Conservation (phyloP, 2,329 filamentous ascomycete genomes). For the Diaporthe amygdali region DNA sequence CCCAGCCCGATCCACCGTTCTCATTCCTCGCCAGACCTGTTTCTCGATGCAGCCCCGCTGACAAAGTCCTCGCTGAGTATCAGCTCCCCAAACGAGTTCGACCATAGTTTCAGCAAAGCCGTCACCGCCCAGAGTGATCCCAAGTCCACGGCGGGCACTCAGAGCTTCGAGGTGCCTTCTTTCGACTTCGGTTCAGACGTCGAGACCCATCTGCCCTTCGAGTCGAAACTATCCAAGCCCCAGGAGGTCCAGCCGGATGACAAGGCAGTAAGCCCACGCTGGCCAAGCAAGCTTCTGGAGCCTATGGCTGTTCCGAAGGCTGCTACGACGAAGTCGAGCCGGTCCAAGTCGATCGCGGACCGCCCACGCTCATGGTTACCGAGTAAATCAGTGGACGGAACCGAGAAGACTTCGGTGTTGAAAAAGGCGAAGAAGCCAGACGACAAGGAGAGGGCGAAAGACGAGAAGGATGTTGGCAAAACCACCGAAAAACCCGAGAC, state of each 20-base stretch:
- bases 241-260: constrained; percentile 26
- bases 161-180: constrained; percentile 55
- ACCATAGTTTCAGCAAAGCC: constrained; percentile 12
- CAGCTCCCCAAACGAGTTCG: constrained; percentile 19
- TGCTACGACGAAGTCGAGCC: constrained; percentile 37
- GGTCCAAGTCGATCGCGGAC: constrained; percentile 53
- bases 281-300: constrained; percentile 25
- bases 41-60: constrained; percentile 30
- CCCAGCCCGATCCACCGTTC: constrained; percentile 32
- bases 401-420: constrained; percentile 37
- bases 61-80: constrained; percentile 25
- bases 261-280: constrained; percentile 23
- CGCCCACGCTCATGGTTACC: constrained; percentile 59
- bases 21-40: constrained; percentile 39
- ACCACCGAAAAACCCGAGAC: constrained; percentile 32
- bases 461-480: constrained; percentile 16
- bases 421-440: constrained; percentile 31
- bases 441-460: constrained; percentile 2
- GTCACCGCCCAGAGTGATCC: constrained; percentile 4
- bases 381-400: constrained; percentile 40
- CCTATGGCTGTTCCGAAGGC: constrained; percentile 32
- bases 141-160: not conserved
- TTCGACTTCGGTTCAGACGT: constrained; percentile 57
- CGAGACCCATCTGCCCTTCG: constrained; percentile 50
- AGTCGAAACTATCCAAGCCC: constrained; percentile 32